Percentiles rank a stretch among this genome's conserved stretches.
These are phyloP conservation scores for Rehmannia glutinosa DNA, from an alignment of 257 asterid genomes.

Conservation along the genomic window DNA sequence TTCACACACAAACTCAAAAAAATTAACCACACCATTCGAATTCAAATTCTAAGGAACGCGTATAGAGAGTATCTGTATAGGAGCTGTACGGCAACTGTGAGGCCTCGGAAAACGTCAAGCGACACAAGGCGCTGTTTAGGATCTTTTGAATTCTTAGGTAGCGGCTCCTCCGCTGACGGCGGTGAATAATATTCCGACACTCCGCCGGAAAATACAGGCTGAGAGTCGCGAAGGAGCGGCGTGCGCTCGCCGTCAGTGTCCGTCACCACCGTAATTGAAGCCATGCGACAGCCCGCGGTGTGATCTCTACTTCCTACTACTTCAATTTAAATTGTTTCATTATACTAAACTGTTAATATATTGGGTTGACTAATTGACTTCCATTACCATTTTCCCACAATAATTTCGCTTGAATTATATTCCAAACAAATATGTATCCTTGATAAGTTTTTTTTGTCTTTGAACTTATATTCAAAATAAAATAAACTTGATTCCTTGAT, in stretches of 20 bases:
- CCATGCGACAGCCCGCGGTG: constrained; percentile 39
- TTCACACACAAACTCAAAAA: background rate
- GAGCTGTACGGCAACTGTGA: constrained; percentile 71
- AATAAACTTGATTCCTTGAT: too few species aligned
- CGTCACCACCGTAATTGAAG: constrained; percentile 43
- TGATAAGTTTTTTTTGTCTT: too few species aligned
- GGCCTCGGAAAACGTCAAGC: constrained; percentile 92
- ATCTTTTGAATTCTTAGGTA: constrained; percentile 27
- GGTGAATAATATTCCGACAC: constrained; percentile 30
- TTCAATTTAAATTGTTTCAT: background rate
- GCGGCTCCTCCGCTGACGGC: constrained; percentile 24
- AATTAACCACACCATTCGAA: background rate
- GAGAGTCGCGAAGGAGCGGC: constrained; percentile 52
- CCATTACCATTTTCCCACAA: too few species aligned
- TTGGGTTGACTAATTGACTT: background rate
- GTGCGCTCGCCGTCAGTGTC: constrained; percentile 43
- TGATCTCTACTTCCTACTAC: background rate
- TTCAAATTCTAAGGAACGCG: constrained; percentile 2
- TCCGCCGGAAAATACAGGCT: constrained; percentile 23
- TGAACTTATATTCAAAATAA: too few species aligned
- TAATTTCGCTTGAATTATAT: background rate
- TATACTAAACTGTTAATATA: background rate
- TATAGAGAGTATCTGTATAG: background rate
- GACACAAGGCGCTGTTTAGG: constrained; percentile 70
- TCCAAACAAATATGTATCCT: too few species aligned